Evolutionary conservation across 1,284 basidiomycete species (phyloP).

Genomic region (Mycocalia duriaeana): DNA sequence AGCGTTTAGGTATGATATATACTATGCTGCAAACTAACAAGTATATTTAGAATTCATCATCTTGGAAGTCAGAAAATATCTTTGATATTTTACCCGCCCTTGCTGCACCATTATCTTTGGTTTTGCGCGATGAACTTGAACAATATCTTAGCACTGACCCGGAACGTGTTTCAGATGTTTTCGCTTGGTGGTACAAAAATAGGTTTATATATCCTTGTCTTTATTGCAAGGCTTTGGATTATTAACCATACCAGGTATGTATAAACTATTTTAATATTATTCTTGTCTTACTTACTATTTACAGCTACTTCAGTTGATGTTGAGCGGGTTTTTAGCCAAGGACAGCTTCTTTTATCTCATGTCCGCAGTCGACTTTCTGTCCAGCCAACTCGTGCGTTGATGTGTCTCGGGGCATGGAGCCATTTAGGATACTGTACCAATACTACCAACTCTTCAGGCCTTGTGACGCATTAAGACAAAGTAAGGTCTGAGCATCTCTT

Average conservation of each 20-base stretch:
- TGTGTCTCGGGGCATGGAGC: slow-evolving; percentile 27
- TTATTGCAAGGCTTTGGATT: slow-evolving; percentile 15
- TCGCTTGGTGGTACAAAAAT: slow-evolving; percentile 8
- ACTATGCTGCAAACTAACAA: too few species aligned
- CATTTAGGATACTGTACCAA: too few species aligned
- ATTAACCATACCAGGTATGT: slow-evolving; percentile 14
- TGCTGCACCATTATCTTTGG: slow-evolving; percentile 3
- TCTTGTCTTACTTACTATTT: neutral
- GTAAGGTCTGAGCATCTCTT: too few species aligned
- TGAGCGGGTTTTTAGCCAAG: slow-evolving; percentile 23
- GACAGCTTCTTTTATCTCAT: slow-evolving; percentile 22
- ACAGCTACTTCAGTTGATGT: slow-evolving; percentile 21
- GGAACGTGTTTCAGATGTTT: slow-evolving; percentile 10
- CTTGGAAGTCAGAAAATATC: neutral
- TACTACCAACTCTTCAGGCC: too few species aligned
- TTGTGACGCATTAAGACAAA: too few species aligned
- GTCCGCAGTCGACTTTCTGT: slow-evolving; percentile 21
- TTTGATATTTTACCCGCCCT: slow-evolving; percentile 8
- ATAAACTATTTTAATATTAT: neutral
- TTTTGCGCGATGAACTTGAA: slow-evolving; percentile 9
- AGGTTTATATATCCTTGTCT: neutral
- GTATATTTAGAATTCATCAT: too few species aligned
- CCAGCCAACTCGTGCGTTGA: slow-evolving; percentile 18
- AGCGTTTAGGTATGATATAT: too few species aligned
- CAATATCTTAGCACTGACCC: slow-evolving; percentile 10